Conservation (phyloP, 768 basidiomycete species). For the Epithele typhae region DNA sequence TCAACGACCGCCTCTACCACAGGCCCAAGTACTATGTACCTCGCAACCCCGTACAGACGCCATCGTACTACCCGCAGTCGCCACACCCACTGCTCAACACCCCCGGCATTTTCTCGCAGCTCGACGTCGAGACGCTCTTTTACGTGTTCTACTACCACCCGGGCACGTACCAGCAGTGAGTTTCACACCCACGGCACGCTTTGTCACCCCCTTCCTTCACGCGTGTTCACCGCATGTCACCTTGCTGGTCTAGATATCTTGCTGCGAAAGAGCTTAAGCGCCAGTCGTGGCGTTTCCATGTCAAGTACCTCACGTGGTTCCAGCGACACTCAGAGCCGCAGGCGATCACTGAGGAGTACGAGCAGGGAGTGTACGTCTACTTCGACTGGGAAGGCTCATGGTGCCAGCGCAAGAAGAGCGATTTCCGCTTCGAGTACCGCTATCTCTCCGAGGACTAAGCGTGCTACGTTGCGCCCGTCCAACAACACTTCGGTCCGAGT, state of each 20-base stretch:
- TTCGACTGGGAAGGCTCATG: slow-evolving; percentile 99
- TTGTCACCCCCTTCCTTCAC: no score
- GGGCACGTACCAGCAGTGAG: slow-evolving; percentile 96
- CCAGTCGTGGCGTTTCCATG: slow-evolving; percentile 98
- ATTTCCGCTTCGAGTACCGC: slow-evolving; percentile 96
- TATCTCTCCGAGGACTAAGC: slow-evolving; percentile 86
- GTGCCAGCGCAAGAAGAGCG: slow-evolving; percentile 97
- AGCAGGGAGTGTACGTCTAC: slow-evolving; percentile 98
- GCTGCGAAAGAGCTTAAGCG: slow-evolving; percentile 96
- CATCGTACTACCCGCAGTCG: slow-evolving; percentile 90
- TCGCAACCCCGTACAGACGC: slow-evolving; percentile 86
- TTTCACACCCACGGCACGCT: slow-evolving; percentile 16
- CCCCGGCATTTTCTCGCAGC: slow-evolving; percentile 79
- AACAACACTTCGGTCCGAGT: no score
- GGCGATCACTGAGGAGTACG: slow-evolving; percentile 98
- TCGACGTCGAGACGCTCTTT: slow-evolving; percentile 96
- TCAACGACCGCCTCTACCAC: background rate
- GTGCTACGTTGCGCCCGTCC: background rate
- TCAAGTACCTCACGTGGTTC: slow-evolving; percentile 99
- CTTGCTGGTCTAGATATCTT: slow-evolving; percentile 57
- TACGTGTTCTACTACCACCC: slow-evolving; percentile 98
- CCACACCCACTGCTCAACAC: slow-evolving; percentile 79
- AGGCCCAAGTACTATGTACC: slow-evolving; percentile 98
- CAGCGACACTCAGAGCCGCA: slow-evolving; percentile 97
- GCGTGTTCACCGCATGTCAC: background rate